Percentiles rank a stretch among this genome's conserved stretches.
Conservation (phyloP, 2,329 filamentous ascomycete species). For the Pestalotiopsis sp. region DNA sequence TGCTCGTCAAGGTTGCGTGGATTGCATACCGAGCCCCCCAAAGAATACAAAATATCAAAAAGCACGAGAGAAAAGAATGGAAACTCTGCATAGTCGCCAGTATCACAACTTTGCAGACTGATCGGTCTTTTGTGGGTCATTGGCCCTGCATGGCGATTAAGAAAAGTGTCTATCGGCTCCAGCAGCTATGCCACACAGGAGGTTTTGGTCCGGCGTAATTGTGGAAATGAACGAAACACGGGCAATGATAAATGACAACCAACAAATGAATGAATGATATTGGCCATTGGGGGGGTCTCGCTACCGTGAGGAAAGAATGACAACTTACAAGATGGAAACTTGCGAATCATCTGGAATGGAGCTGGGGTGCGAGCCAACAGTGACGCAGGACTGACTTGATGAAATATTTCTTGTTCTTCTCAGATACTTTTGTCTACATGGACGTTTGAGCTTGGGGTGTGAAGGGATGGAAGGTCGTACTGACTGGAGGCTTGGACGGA, state of each 20-base stretch:
- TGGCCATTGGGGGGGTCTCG: background rate
- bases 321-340: background rate
- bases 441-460: no score
- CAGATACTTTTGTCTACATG: background rate
- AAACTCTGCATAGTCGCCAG: background rate
- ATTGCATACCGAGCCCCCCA: background rate
- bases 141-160: background rate
- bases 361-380: background rate
- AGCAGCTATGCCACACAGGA: conserved; percentile 1
- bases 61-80: background rate
- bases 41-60: background rate
- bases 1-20: background rate
- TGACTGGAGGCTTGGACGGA: background rate
- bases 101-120: conserved; percentile 5
- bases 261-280: background rate
- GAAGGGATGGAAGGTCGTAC: background rate
- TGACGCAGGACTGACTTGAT: background rate
- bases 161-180: background rate
- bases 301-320: background rate
- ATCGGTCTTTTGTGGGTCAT: background rate
- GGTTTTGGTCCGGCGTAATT: conserved; percentile 5
- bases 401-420: background rate
- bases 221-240: background rate
- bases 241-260: background rate
- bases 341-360: background rate